Evolutionary conservation across 768 basidiomycete genomes (phyloP).

Genomic region (Phaeolepiota aurea): DNA sequence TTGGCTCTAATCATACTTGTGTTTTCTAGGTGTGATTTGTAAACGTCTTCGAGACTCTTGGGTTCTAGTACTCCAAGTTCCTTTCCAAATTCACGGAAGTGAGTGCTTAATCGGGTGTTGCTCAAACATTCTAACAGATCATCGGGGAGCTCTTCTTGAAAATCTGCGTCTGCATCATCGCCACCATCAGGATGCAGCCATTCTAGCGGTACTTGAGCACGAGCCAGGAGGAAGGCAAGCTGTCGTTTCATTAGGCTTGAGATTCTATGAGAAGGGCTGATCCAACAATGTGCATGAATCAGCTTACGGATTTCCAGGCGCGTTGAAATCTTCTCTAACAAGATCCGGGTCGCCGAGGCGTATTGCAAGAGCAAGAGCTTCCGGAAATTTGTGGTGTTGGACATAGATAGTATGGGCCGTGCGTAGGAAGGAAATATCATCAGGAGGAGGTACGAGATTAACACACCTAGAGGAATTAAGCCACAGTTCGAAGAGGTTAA

Average conservation of each 20-base stretch:
- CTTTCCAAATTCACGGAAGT: conserved; percentile 89
- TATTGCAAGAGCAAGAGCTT: conserved; percentile 83
- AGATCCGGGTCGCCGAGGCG: conserved; percentile 74
- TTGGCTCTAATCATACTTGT: conserved; percentile 49
- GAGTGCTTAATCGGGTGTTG: conserved; percentile 74
- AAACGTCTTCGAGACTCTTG: conserved; percentile 92
- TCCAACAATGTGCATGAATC: background rate
- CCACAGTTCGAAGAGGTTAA: background rate
- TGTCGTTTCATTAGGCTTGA: conserved; percentile 85
- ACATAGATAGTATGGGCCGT: conserved; percentile 88
- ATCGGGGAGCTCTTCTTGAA: conserved; percentile 61
- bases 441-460: conserved; percentile 83
- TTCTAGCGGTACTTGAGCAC: conserved; percentile 83
- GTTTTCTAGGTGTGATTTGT: conserved; percentile 92
- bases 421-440: conserved; percentile 82
- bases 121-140: conserved; percentile 82
- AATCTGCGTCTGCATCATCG: conserved; percentile 46
- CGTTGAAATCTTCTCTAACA: conserved; percentile 81
- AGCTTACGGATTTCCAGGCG: conserved; percentile 80
- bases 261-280: background rate
- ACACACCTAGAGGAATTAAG: conserved; percentile 54
- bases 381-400: conserved; percentile 80
- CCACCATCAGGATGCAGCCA: conserved; percentile 66
- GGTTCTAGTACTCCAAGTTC: conserved; percentile 87
- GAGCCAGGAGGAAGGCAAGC: conserved; percentile 88